Percentiles rank a stretch among this genome's conserved stretches.
phyloP scores from a whole-genome alignment of 1,139 yeast species.

The Suhomyces wounanorum region DNA sequence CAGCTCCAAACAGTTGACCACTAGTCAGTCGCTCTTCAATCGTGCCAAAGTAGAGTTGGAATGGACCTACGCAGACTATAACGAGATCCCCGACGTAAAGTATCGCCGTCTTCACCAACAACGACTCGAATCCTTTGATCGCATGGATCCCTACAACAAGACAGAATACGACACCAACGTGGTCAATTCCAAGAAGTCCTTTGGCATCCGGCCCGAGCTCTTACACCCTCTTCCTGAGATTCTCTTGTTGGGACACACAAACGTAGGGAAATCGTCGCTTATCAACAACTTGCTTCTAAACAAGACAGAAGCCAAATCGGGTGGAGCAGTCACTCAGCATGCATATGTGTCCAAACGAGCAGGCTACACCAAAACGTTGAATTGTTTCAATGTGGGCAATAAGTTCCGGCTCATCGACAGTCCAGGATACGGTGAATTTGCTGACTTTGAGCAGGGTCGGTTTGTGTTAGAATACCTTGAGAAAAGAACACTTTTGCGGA shows the following conservation, averaged over 20 bases:
- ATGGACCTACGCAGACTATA: conserved; percentile 58
- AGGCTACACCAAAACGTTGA: conserved; percentile 77
- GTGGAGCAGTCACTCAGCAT: conserved; percentile 34
- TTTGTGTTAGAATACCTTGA: conserved; percentile 63
- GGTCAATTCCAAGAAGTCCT: conserved; percentile 24
- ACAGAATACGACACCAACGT: conserved; percentile 24
- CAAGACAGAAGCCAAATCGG: conserved; percentile 28
- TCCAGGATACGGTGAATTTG: conserved; percentile 83
- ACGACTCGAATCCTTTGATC: conserved; percentile 16
- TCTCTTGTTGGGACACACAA: conserved; percentile 74
- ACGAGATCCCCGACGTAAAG: conserved; percentile 60
- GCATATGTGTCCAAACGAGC: conserved; percentile 63
- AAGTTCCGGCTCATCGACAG: conserved; percentile 70
- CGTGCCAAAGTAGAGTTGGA: conserved; percentile 48
- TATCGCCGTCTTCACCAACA: conserved; percentile 32
- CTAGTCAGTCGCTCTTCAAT: conserved; percentile 42
- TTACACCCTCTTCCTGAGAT: conserved; percentile 60
- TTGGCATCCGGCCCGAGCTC: conserved; percentile 34
- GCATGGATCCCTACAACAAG: conserved; percentile 23
- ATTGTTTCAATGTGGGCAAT: conserved; percentile 68
- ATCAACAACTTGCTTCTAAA: conserved; percentile 54
- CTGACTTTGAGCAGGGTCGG: conserved; percentile 64
- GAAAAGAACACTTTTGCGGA: conserved; percentile 52
- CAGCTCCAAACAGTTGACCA: conserved; percentile 14
- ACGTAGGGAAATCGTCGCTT: conserved; percentile 81